Evolutionary conservation across 2,329 filamentous ascomycete genomes (phyloP).

Genomic region (Arthrobotrys megalospora): DNA sequence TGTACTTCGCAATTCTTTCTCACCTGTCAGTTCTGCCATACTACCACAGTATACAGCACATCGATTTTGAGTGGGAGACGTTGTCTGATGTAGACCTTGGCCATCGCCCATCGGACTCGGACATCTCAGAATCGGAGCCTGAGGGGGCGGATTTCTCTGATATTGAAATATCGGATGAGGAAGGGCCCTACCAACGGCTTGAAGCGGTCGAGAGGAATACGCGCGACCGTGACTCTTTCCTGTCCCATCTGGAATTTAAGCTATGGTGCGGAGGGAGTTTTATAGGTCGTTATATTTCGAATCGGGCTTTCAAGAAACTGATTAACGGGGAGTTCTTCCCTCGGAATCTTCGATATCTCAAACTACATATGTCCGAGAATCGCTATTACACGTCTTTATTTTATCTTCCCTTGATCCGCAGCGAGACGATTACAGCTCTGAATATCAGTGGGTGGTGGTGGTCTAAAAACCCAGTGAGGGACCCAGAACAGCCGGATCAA

Average conservation of each 20-base stretch:
- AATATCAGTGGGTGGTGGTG: too few relatives aligned
- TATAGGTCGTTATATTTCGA: not conserved
- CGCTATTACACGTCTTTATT: not conserved
- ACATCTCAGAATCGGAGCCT: not conserved
- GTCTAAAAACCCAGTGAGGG: not conserved
- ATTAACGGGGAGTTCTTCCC: not conserved
- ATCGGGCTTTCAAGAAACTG: not conserved
- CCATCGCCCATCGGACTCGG: too few relatives aligned
- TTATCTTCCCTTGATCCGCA: not conserved
- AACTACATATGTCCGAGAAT: not conserved
- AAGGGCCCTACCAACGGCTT: not conserved
- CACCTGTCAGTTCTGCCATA: not conserved
- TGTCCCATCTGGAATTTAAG: not conserved
- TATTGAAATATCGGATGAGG: not conserved
- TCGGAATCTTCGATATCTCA: not conserved
- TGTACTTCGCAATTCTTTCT: conserved; percentile 8
- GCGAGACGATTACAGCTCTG: not conserved
- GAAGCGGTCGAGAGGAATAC: not conserved
- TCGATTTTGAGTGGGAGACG: not conserved
- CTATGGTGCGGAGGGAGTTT: not conserved
- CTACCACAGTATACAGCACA: not conserved
- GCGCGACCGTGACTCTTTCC: not conserved
- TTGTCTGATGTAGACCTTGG: too few relatives aligned
- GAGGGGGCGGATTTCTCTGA: not conserved
- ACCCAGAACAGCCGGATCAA: not conserved